Conservation (phyloP, 176 grass and related monocot species). For the Musa itinerans region DNA sequence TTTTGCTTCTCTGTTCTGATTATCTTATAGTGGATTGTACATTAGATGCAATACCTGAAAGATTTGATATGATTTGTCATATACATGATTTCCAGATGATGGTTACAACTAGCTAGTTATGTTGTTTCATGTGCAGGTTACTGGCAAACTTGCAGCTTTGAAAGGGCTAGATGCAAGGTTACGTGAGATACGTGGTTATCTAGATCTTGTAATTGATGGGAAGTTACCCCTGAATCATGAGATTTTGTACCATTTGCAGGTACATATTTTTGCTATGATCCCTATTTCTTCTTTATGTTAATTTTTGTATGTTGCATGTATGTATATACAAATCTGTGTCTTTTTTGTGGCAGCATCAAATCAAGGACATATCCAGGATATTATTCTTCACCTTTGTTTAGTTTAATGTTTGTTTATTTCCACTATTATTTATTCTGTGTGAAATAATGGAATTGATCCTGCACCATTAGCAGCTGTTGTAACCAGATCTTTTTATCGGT, state of each 20-base stretch:
- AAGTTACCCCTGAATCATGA: constrained; percentile 95
- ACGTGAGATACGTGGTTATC: constrained; percentile 70
- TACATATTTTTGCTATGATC: constrained; percentile 9
- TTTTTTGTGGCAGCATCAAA: not conserved
- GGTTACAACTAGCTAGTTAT: constrained; percentile 14
- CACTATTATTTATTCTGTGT: too few species aligned
- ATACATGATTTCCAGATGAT: not conserved
- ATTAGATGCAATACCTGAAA: not conserved
- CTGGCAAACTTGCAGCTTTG: constrained; percentile 80
- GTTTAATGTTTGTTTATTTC: not conserved
- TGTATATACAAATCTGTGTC: not conserved
- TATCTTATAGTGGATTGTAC: not conserved
- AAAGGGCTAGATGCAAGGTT: constrained; percentile 83
- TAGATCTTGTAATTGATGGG: constrained; percentile 84
- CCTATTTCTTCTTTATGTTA: not conserved
- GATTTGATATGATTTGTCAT: not conserved
- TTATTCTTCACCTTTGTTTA: not conserved
- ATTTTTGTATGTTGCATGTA: not conserved
- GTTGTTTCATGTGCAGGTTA: constrained; percentile 42
- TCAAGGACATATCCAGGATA: not conserved
- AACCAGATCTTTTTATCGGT: too few species aligned
- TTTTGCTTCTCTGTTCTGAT: constrained; percentile 12
- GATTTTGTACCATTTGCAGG: constrained; percentile 96
- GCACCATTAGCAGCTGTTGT: too few species aligned
- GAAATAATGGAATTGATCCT: not conserved